Conservation (phyloP, 1,284 basidiomycete species). For the Mycosarcoma mackinlayi region DNA sequence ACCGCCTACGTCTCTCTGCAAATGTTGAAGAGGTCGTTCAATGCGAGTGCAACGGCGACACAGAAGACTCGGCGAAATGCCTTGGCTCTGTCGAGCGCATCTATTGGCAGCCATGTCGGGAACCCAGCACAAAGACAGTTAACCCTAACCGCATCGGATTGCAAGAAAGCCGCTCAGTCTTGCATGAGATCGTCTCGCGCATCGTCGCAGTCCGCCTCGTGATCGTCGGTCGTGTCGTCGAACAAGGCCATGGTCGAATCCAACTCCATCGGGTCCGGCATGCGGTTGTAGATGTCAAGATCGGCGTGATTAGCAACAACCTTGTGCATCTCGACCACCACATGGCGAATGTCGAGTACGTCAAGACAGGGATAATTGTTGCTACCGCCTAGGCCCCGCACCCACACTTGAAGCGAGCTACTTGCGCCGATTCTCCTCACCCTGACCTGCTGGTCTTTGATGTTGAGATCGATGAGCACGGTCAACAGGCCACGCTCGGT, state of each 20-base stretch:
- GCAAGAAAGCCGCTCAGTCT: too few species aligned
- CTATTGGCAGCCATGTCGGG: too few species aligned
- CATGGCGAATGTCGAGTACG: neutral
- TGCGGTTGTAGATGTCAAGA: neutral
- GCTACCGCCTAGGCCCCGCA: neutral
- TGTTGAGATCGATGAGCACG: constrained; percentile 3
- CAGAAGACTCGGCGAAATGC: too few species aligned
- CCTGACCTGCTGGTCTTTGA: neutral
- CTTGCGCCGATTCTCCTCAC: neutral
- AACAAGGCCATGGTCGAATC: neutral
- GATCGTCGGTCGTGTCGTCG: too few species aligned
- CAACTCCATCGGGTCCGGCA: constrained; percentile 1
- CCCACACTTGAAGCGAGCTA: neutral
- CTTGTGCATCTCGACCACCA: neutral
- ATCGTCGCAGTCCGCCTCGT: too few species aligned
- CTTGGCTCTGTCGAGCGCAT: too few species aligned
- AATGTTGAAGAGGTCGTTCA: too few species aligned
- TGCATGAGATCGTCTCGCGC: too few species aligned
- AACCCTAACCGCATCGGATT: too few species aligned
- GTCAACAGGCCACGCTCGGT: constrained; percentile 1
- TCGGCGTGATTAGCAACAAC: neutral
- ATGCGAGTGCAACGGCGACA: too few species aligned
- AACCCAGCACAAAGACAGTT: too few species aligned
- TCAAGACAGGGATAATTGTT: constrained; percentile 5
- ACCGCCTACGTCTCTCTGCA: too few species aligned